Base-by-base conservation (phyloP, 768 basidiomycete species). In the Porpolomopsis calyptriformis region DNA sequence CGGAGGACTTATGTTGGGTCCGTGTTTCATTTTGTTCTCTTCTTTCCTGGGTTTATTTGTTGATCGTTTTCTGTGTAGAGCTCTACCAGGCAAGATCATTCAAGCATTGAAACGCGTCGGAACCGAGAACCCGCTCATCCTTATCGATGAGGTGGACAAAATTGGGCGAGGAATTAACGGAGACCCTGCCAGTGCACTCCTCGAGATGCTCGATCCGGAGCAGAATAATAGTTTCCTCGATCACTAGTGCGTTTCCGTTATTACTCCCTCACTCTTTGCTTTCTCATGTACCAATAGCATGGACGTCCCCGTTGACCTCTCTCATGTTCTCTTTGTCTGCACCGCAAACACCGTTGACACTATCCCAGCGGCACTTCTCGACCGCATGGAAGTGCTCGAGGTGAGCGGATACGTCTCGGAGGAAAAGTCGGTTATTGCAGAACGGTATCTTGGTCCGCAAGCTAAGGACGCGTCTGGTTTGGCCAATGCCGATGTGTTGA, bases 101-200 rank as follows among this genome's bases (percentile, higher is more conserved):
- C 90, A 94, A 58, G 92, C 92, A 0, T 65, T 94, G 51, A 94
- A 92, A 66, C 78, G 90, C 27, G 89, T 93, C 20, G 87, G 88
- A 10, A 91, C 88, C 12, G 90, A 93, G 64, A 96, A 96, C 59
- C 92, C 92, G 0, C 71, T 97, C 12, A 89, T 97, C 10, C 65
- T 97, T 35, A 94, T 94, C 49, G 92, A 97, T 53, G 92, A 97
- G 60, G 85, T 97, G 12, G 92, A 97, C 66, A 97, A 96, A 70
- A 90, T 96, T 47, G 88, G 89, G 14, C 70, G 87, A 31, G 91
- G 90, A 0, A 78, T 84, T 50, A 93, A 93, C 55, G 92, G 92
- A 0, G 92, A 97, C 60, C 92, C 92, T 9, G 78, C 89, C 0
- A 90, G 88, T 53, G 92, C 92, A 1, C 60, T 97, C 40, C 62